Evolutionary conservation across 179 eudicot genomes (phyloP).

Genomic region (Silene coronaria): DNA sequence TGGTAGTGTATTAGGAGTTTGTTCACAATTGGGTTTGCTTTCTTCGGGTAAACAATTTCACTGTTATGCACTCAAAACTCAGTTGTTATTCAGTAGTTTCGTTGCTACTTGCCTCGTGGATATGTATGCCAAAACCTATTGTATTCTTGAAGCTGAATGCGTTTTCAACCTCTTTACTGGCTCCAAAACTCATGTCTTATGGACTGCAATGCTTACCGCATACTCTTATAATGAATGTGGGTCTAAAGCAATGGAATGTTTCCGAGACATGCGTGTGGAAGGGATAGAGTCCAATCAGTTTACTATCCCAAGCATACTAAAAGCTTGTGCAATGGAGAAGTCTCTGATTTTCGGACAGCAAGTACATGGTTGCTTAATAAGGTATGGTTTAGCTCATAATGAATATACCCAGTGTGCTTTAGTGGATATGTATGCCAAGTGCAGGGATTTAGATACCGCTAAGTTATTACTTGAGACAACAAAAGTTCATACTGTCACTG

Average conservation of each 20-base stretch:
- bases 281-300: slow-evolving; percentile 58
- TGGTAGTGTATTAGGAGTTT: slow-evolving; percentile 57
- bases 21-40: slow-evolving; percentile 48
- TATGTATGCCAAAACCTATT: slow-evolving; percentile 62
- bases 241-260: slow-evolving; percentile 46
- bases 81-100: slow-evolving; percentile 34
- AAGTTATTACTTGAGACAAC: slow-evolving; percentile 38
- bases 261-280: slow-evolving; percentile 44
- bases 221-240: slow-evolving; percentile 53
- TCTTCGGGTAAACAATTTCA: slow-evolving; percentile 54
- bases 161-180: slow-evolving; percentile 36
- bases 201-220: slow-evolving; percentile 81
- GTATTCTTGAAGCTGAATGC: slow-evolving; percentile 46
- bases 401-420: slow-evolving; percentile 54
- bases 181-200: slow-evolving; percentile 49
- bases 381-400: slow-evolving; percentile 45
- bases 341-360: slow-evolving; percentile 44
- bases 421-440: slow-evolving; percentile 71
- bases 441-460: slow-evolving; percentile 49
- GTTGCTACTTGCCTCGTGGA: slow-evolving; percentile 62
- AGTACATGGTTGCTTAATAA: slow-evolving; percentile 55
- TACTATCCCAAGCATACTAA: slow-evolving; percentile 62
- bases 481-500: slow-evolving; percentile 38
- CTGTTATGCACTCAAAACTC: slow-evolving; percentile 45
- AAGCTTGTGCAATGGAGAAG: slow-evolving; percentile 38